Evolutionary conservation across 164 flowering plant genomes (phyloP), one percentile per base, ranked within the genome.

Genomic region (Vitis rupestris): DNA sequence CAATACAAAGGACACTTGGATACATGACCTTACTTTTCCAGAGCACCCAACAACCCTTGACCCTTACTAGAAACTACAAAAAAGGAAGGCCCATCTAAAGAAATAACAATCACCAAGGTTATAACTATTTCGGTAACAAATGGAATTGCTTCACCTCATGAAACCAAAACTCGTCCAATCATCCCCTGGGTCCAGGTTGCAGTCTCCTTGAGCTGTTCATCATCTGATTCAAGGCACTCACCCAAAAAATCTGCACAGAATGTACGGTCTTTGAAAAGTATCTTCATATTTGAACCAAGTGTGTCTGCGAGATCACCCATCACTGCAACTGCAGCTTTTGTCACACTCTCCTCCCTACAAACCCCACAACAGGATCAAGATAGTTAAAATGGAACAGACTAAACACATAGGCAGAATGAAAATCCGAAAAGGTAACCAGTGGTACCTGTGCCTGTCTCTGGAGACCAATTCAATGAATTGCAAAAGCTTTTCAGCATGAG

Each of bases 251-350:
- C 86, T 17, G 23, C 70, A 64, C 66, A 80, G 75, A 82, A 85
- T 9, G 81, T 23, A 16, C 66, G 65, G 64, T 86, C 90, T 50
- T 70, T 82, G 65, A 85, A 77, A 67, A 89, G 51, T 23, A 71
- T 16, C 76, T 83, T 87, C 56, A 76, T 72, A 61, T 86, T 88
- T 37, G 85, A 68, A 49, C 95, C 97, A 50, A 92, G 88, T 17
- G 90, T 84, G 75, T 92, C 97, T 9, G 95, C 95, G 44, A 92
- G 81, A 73, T 92, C 96, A 8, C 96, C 98, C 88, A 90, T 67
- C 68, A 82, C 94, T 2, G 87, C 98, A 62, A 90, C 85, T 44
- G 93, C 93, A 68, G 96, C 94, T 75, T 86, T 90, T 8, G 87
- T 83, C 17, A 92, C 94, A 68, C 80, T 80, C 69, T 90, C 96